Base-by-base conservation (phyloP, 2,329 filamentous ascomycete species). In the Fusarium bactridioides region DNA sequence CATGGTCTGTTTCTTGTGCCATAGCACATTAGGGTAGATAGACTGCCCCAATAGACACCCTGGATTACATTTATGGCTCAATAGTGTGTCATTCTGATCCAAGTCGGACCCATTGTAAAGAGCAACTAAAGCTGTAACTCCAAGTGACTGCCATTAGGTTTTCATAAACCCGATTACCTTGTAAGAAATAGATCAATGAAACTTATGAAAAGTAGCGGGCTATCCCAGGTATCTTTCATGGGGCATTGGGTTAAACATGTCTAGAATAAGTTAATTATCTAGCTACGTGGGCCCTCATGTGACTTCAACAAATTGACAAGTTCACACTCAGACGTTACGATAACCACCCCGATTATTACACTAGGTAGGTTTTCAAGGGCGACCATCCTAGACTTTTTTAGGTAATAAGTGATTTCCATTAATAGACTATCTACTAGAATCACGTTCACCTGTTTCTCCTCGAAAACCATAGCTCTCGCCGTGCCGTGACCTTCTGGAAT, bases 181-280 rank as follows among this genome's bases (percentile, higher is more conserved):
- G 3, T 4, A 3, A 35, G 10, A 25, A 23, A 51, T 4, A 31
- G n/a, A 23, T 19, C 11, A 5, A 19, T 15, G 1, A 33, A 19
- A 11, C n/a, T 15, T 19, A 15, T 3, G 1, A 19, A 18, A 35
- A 15, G n/a, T 8, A 25, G 3, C 7, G 1, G 4, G 9, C 35
- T 25, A 35, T 35, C n/a, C 11, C 6, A 21, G 9, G 12, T 19
- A 23, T 10, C 13, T 10, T 23, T 33, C n/a, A 33, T 18, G 8
- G 10, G 18, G 5, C 12, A 10, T 33, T 19, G 1, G 4, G 21
- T 50, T 10, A 10, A 31, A 2, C 18, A 4, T 31, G 7, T 23
- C 10, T 10, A 31, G 10, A 31, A n/a, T 12, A 18, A 5, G 10
- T 23, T 50, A 4, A 10, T 10, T 50, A 15, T 18, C 1, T 45